Evolutionary conservation across 805 yeast genomes (phyloP).

Genomic region (Huiozyma naganishii): DNA sequence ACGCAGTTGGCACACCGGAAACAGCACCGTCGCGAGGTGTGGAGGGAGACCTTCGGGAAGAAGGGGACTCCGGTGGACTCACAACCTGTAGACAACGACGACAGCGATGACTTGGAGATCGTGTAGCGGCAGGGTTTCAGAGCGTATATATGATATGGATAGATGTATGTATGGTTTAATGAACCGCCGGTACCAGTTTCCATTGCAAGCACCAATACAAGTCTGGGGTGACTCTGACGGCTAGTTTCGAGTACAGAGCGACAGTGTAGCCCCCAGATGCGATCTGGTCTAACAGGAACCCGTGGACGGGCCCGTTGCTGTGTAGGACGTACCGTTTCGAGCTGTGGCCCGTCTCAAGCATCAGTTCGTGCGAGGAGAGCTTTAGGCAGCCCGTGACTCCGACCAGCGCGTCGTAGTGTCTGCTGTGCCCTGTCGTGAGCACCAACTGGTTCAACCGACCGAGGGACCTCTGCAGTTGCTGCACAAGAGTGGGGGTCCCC

Average conservation of each 20-base stretch:
- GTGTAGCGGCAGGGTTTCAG: conserved; percentile 7
- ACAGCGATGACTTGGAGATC: conserved; percentile 27
- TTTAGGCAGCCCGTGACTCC: too few relatives aligned
- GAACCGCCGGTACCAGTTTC: conserved; percentile 3
- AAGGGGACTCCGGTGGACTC: conserved; percentile 3
- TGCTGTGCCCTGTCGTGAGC: too few relatives aligned
- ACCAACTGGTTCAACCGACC: too few relatives aligned
- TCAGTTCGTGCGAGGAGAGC: too few relatives aligned
- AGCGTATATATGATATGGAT: not conserved
- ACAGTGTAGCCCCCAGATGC: not conserved
- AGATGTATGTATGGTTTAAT: not conserved
- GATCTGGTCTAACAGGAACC: too few relatives aligned
- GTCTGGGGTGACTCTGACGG: conserved; percentile 1
- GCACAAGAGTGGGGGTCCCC: too few relatives aligned
- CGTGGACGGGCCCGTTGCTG: too few relatives aligned
- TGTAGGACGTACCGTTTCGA: too few relatives aligned
- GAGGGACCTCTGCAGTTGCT: too few relatives aligned
- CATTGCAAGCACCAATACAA: conserved; percentile 8
- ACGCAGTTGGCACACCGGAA: conserved; percentile 21
- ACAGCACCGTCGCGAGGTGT: conserved; percentile 21
- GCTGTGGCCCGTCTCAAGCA: too few relatives aligned
- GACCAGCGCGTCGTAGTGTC: too few relatives aligned
- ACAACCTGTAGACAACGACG: conserved; percentile 5
- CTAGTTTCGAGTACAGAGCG: conserved; percentile 5
- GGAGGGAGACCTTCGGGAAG: conserved; percentile 21